phyloP scores from a whole-genome alignment of 257 asterid genomes.

The Forsythia viridissima region DNA sequence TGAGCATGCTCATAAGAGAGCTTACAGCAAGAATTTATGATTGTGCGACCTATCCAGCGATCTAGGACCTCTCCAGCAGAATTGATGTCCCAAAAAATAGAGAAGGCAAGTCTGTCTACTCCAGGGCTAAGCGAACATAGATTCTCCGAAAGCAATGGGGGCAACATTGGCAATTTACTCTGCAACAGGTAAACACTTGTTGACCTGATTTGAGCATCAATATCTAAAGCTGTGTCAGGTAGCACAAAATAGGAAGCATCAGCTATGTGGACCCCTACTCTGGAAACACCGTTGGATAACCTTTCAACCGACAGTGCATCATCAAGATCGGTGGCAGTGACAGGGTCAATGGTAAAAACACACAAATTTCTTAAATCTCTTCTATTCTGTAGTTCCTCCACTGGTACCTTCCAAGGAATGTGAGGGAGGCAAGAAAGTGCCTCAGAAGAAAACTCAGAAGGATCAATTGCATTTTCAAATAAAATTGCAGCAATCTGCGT shows the following conservation, averaged over 20 bases:
- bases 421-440: constrained; percentile 62
- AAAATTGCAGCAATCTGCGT: constrained; percentile 85
- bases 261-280: constrained; percentile 92
- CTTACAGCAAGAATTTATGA: constrained; percentile 75
- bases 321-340: constrained; percentile 80
- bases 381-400: constrained; percentile 54
- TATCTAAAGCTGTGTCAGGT: constrained; percentile 75
- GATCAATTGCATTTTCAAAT: constrained; percentile 65
- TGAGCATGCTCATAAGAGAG: constrained; percentile 92
- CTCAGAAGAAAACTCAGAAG: constrained; percentile 68
- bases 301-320: constrained; percentile 81
- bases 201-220: constrained; percentile 58
- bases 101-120: constrained; percentile 77
- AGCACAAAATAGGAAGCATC: constrained; percentile 80
- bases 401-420: constrained; percentile 68
- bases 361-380: constrained; percentile 67
- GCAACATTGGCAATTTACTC: constrained; percentile 56
- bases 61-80: constrained; percentile 63
- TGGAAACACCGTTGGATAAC: constrained; percentile 46
- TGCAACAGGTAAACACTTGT: constrained; percentile 50
- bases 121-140: constrained; percentile 88
- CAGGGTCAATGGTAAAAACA: constrained; percentile 81
- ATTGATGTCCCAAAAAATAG: constrained; percentile 81
- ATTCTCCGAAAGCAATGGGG: constrained; percentile 73
- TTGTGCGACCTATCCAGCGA: constrained; percentile 84